Evolutionary conservation across 257 asterid genomes (phyloP).

Genomic region (Nicotiana sylvestris): DNA sequence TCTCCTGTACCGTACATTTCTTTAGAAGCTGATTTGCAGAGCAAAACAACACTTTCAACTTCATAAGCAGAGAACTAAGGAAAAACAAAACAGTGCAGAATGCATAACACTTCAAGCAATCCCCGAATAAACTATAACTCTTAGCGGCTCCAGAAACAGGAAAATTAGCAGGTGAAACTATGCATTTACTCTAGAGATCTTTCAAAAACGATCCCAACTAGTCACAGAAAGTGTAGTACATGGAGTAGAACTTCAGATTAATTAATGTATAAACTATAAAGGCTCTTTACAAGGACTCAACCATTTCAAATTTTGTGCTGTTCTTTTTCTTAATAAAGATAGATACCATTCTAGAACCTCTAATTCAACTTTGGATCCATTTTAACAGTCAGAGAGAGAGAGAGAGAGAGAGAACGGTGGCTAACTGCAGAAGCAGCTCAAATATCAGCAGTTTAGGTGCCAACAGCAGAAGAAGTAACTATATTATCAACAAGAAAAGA

Average conservation of each 20-base stretch:
- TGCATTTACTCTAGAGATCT: not conserved
- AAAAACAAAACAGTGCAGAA: not conserved
- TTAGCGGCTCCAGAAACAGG: not conserved
- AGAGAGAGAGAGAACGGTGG: not conserved
- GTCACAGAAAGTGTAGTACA: not conserved
- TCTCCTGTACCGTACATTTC: not conserved
- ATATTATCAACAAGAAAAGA: not conserved
- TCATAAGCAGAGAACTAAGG: not conserved
- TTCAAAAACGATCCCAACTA: not conserved
- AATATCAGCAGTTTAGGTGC: not conserved
- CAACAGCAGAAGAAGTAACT: not conserved
- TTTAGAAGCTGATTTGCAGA: not conserved
- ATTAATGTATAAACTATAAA: not conserved
- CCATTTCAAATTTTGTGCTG: not conserved
- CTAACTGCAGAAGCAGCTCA: not conserved
- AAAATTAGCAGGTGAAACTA: not conserved
- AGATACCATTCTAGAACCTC: slow-evolving; percentile 3
- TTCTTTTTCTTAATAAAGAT: not conserved
- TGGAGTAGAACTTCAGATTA: not conserved
- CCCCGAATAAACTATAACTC: not conserved
- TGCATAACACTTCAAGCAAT: not conserved
- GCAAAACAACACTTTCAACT: not conserved
- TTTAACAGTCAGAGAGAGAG: not conserved
- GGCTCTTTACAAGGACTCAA: not conserved
- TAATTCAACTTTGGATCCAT: not conserved